Evolutionary conservation across 441 rosid species (phyloP).

Genomic region (Sinapis alba): DNA sequence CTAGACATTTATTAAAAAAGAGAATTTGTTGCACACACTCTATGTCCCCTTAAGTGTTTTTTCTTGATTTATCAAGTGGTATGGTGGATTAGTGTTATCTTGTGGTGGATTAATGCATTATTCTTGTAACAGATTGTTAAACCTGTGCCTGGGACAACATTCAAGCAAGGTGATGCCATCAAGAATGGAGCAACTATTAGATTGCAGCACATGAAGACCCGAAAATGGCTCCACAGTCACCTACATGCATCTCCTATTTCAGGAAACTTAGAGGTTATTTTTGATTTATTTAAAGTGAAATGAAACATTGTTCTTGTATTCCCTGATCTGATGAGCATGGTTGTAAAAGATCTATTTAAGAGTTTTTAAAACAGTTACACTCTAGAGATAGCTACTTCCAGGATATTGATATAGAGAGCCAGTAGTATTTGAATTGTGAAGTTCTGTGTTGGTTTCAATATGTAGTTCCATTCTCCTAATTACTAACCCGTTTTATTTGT

Average conservation of each 20-base stretch:
- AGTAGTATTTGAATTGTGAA: not conserved
- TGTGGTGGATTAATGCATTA: not conserved
- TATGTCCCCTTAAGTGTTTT: not conserved
- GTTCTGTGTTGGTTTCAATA: not conserved
- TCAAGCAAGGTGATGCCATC: constrained; percentile 85
- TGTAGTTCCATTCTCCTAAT: not conserved
- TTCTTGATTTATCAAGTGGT: not conserved
- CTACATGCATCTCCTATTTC: constrained; percentile 92
- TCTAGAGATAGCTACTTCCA: not conserved
- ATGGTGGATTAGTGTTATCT: not conserved
- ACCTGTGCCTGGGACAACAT: constrained; percentile 57
- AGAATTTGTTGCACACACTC: not conserved
- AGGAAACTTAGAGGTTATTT: constrained; percentile 89
- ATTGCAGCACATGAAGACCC: constrained; percentile 90
- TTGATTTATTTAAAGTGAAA: not conserved
- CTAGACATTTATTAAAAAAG: not conserved
- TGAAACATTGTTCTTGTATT: not conserved
- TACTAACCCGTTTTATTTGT: constrained; percentile 11
- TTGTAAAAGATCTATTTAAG: not conserved
- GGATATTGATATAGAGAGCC: not conserved
- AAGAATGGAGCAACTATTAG: constrained; percentile 69
- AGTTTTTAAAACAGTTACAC: not conserved
- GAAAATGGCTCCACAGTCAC: constrained; percentile 97
- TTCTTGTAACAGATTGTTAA: constrained; percentile 62
- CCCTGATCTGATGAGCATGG: not conserved